phyloP scores from a whole-genome alignment of 2,329 filamentous ascomycete genomes.

The Fusarium metavorans region DNA sequence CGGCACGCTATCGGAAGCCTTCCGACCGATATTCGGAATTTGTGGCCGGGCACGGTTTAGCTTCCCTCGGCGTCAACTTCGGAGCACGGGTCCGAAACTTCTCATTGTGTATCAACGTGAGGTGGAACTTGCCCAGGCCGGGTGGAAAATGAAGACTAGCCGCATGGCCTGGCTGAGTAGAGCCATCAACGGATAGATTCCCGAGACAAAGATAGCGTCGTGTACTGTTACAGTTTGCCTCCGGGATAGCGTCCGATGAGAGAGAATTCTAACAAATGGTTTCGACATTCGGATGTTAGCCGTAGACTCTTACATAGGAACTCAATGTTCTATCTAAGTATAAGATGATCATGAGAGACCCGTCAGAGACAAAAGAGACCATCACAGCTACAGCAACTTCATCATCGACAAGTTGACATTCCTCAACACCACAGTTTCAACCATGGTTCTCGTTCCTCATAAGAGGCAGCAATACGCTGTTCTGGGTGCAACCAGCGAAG shows the following conservation, averaged over 20 bases:
- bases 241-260: background rate
- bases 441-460: constrained; percentile 1
- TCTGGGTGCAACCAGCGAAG: background rate
- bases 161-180: background rate
- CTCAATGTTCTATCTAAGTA: background rate
- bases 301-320: background rate
- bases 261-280: background rate
- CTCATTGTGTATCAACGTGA: too few relatives aligned
- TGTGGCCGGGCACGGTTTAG: background rate
- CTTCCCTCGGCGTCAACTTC: background rate
- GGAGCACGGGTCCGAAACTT: background rate
- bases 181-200: background rate
- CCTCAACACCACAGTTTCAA: background rate
- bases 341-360: background rate
- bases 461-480: background rate
- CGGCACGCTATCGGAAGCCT: background rate
- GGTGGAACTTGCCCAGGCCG: background rate
- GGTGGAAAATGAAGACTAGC: background rate
- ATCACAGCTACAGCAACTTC: background rate
- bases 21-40: background rate
- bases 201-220: background rate
- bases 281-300: background rate
- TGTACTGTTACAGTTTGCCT: background rate
- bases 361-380: background rate
- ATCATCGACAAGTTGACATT: background rate